A percentile compares a stretch with the other conserved stretches of the same genome.
These are phyloP conservation scores for Helicostylum pulchrum DNA, from an alignment of 192 early-diverging fungal species.

Conservation along the genomic window DNA sequence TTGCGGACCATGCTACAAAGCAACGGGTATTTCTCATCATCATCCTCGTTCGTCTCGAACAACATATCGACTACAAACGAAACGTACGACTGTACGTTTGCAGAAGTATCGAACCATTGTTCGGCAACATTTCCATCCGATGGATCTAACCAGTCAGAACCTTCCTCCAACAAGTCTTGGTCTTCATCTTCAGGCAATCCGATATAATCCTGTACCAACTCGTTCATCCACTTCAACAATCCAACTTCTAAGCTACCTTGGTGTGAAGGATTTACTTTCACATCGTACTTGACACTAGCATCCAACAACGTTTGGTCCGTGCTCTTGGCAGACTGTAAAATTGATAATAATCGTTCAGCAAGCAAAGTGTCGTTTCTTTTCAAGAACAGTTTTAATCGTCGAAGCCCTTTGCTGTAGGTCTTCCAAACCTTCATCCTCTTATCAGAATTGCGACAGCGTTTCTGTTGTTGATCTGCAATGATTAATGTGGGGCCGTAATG, in stretches of 20 bases:
- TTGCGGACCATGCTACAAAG: conserved; percentile 17
- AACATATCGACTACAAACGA: background rate
- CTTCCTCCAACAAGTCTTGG: conserved; percentile 2
- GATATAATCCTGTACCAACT: conserved; percentile 24
- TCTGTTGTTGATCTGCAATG: conserved; percentile 3
- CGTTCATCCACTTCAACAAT: conserved; percentile 30
- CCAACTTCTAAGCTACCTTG: background rate
- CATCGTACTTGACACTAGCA: conserved; percentile 4
- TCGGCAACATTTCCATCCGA: background rate
- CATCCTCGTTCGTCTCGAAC: background rate
- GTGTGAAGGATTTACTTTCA: background rate
- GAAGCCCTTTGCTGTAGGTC: background rate
- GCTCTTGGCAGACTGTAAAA: background rate
- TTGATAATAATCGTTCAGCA: conserved; percentile 5
- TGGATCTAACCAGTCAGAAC: background rate
- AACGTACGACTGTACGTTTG: background rate
- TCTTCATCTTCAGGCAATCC: conserved; percentile 33
- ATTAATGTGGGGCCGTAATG: conserved; percentile 23
- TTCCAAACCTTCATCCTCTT: background rate
- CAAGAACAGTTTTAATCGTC: conserved; percentile 15
- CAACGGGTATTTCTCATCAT: background rate
- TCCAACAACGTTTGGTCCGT: background rate
- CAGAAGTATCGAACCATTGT: conserved; percentile 19
- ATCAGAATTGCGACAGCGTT: background rate
- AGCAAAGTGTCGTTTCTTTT: conserved; percentile 20